Conservation (phyloP, 75 land plant genomes). For the Pinus tabuliformis region DNA sequence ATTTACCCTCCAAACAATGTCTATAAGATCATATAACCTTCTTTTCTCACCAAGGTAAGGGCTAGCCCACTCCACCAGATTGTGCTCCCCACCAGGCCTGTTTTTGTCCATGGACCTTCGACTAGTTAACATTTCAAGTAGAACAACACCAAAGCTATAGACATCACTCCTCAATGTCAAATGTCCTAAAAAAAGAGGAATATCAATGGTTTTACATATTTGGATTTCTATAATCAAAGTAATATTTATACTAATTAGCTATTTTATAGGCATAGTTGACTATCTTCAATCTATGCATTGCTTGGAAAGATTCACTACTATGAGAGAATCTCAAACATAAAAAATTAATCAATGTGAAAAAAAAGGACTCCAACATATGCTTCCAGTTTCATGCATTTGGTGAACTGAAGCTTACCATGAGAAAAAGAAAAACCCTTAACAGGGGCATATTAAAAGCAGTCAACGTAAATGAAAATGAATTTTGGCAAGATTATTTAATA, state of each 20-base stretch:
- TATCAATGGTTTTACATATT: neutral
- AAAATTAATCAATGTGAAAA: neutral
- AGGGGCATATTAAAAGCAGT: neutral
- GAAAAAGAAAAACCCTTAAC: neutral
- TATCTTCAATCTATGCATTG: neutral
- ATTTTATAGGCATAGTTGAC: neutral
- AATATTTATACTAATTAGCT: too few relatives aligned
- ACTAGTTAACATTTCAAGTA: slow-evolving; percentile 59
- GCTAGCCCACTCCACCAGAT: slow-evolving; percentile 61
- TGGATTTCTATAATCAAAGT: neutral
- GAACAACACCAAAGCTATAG: slow-evolving; percentile 68
- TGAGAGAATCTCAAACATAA: neutral
- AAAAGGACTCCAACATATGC: neutral
- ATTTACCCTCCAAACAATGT: slow-evolving; percentile 53
- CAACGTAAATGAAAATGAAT: neutral
- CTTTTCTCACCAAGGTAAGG: slow-evolving; percentile 50
- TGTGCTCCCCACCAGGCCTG: slow-evolving; percentile 57
- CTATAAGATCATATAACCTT: slow-evolving; percentile 46
- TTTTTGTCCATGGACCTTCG: slow-evolving; percentile 66
- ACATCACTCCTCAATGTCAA: slow-evolving; percentile 67
- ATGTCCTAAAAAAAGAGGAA: slow-evolving; percentile 38
- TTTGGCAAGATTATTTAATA: neutral
- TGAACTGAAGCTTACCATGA: neutral
- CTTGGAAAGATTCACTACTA: neutral
- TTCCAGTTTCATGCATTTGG: neutral